Base-by-base conservation (phyloP, 352 stramenopile genomes). In the Globisporangium spinosum region DNA sequence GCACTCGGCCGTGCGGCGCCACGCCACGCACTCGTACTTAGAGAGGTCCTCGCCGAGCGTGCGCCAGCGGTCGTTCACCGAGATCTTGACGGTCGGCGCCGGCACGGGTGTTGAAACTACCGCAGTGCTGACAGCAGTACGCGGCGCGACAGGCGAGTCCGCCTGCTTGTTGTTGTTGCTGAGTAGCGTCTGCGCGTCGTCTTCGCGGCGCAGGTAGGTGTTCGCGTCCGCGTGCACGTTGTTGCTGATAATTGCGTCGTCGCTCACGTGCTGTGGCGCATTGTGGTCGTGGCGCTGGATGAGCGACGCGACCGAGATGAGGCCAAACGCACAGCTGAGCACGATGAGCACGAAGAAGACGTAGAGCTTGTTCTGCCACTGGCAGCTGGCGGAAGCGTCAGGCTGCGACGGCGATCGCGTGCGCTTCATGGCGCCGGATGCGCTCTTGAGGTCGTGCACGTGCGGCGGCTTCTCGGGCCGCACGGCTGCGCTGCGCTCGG, bases 11-110 rank as follows among this genome's bases (percentile, higher is more conserved):
- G 79, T 84, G 2, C 70, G 70, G 15, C 70, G 71, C 81, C 81
- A 91, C 9, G 77, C 78, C 0, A 89, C 62, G 51, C 83, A 91
- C 70, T 90, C 77, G 32, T 77, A 87, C 22, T 73, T 67, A 23
- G 34, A 59, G 13, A 87, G 49, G 65, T 89, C 66, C 25, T 66
- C 63, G 47, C 54, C 64, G 12, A 71, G 55, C 17, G 29, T 25
- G 35, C 27, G 38, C 57, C 55, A 71, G 34, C 56, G 56, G 38
- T 71, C 61, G 4, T 3, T 45, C 25, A 72, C 53, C 0, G 51
- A 25, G n/a, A 65, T 38, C 62, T 72, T 72, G 15, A 27, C 45
- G 6, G 40, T 34, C 32, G 67, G 60, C n/a, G 27, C 49, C 1
- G 58, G 34, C 5, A 27, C 35, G 2, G 66, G 67, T 35, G 66